These are phyloP conservation scores for Pisolithus albus DNA, from an alignment of 768 basidiomycete genomes.

Conservation along the genomic window DNA sequence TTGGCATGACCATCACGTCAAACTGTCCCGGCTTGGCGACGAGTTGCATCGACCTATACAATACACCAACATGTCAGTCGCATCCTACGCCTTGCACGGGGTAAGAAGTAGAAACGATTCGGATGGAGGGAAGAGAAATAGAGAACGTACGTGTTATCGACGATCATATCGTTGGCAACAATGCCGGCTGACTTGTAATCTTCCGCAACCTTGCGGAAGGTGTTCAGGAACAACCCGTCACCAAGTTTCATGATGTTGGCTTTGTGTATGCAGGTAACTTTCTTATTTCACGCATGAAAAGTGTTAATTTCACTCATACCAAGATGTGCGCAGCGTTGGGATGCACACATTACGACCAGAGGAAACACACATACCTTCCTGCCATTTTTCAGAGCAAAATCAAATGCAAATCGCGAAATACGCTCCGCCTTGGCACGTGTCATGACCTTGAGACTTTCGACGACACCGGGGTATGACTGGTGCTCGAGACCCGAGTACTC, in stretches of 20 bases:
- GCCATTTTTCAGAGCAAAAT: conserved; percentile 97
- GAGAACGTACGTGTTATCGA: conserved; percentile 83
- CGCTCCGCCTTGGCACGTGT: conserved; percentile 94
- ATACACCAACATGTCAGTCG: neutral
- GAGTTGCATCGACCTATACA: conserved; percentile 88
- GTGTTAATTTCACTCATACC: neutral
- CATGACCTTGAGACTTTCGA: conserved; percentile 96
- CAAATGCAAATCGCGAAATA: conserved; percentile 95
- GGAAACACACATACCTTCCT: conserved; percentile 61
- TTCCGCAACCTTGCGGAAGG: conserved; percentile 93
- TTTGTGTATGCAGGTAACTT: conserved; percentile 99
- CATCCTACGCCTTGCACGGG: neutral
- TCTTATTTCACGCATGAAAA: conserved; percentile 40
- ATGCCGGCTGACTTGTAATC: conserved; percentile 94
- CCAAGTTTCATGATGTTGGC: conserved; percentile 99
- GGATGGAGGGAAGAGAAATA: neutral
- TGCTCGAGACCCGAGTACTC: conserved; percentile 99
- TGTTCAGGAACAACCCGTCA: conserved; percentile 97
- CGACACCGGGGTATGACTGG: conserved; percentile 96
- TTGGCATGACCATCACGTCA: conserved; percentile 99
- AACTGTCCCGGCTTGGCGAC: conserved; percentile 94
- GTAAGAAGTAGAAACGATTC: neutral
- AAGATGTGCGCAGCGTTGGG: neutral
- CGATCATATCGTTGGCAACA: conserved; percentile 95
- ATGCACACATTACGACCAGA: neutral